phyloP scores from a whole-genome alignment of 495 filamentous ascomycete genomes.

The Penicillium flavigenum region DNA sequence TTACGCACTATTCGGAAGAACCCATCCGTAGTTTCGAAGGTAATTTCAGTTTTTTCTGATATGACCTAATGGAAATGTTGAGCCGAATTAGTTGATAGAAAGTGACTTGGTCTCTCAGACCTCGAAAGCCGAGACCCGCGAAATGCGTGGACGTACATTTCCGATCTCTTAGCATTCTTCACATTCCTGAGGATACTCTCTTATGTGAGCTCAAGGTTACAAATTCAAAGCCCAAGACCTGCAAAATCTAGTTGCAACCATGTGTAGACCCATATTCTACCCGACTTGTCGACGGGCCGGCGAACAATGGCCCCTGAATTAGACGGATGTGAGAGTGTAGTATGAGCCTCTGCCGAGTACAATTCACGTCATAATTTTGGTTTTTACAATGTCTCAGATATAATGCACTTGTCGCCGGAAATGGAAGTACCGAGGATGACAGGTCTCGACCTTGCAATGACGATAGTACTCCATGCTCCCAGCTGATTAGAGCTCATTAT shows the following conservation, averaged over 20 bases:
- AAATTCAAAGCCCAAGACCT: neutral
- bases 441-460: neutral
- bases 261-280: slow-evolving; percentile 1
- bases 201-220: neutral
- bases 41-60: neutral
- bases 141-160: slow-evolving; percentile 4
- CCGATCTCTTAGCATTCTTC: slow-evolving; percentile 3
- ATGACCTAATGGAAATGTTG: neutral
- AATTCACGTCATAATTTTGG: neutral
- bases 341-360: neutral
- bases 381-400: neutral
- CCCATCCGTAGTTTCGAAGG: neutral
- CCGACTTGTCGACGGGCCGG: neutral
- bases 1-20: neutral
- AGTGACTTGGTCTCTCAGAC: neutral
- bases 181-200: neutral
- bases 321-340: slow-evolving; percentile 1
- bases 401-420: slow-evolving; percentile 7
- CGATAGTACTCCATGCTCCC: neutral
- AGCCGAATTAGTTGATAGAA: neutral
- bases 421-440: neutral
- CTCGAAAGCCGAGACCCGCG: neutral
- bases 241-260: neutral
- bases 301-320: neutral
- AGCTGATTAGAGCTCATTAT: neutral